A percentile compares a stretch with the other conserved stretches of the same genome.
These are phyloP conservation scores for Pichia deserticola DNA, from an alignment of 805 yeast species.

Conservation along the genomic window DNA sequence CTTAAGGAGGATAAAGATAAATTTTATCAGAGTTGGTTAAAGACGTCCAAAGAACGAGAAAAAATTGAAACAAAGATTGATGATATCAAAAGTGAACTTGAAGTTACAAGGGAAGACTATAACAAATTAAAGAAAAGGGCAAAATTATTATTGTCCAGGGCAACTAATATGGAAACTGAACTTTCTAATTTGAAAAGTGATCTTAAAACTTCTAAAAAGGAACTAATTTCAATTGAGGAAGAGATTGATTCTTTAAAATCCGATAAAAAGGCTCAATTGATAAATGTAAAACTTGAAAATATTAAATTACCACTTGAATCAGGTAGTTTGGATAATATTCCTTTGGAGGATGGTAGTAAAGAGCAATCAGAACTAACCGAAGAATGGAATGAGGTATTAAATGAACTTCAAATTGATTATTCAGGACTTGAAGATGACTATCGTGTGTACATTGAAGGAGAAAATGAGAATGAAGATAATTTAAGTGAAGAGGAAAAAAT, in stretches of 20 bases:
- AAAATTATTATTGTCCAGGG: conserved; percentile 12
- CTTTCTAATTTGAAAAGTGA: conserved; percentile 27
- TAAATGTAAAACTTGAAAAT: conserved; percentile 69
- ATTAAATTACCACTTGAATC: conserved; percentile 53
- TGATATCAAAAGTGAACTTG: conserved; percentile 34
- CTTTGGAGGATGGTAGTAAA: conserved; percentile 39
- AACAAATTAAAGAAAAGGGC: conserved; percentile 12
- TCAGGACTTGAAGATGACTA: conserved; percentile 37
- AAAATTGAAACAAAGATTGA: conserved; percentile 29
- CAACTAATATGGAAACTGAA: conserved; percentile 24
- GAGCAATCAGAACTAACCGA: conserved; percentile 27
- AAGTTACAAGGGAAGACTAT: conserved; percentile 30
- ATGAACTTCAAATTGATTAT: conserved; percentile 51
- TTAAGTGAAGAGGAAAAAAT: conserved; percentile 25
- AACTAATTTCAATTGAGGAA: conserved; percentile 40
- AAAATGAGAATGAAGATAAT: conserved; percentile 40
- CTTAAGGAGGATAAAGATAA: conserved; percentile 33
- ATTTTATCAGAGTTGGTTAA: conserved; percentile 29
- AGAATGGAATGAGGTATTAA: conserved; percentile 28
- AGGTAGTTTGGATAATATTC: conserved; percentile 54
- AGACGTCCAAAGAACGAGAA: conserved; percentile 29
- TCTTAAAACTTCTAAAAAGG: conserved; percentile 25
- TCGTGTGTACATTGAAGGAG: conserved; percentile 30
- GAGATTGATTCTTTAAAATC: conserved; percentile 44
- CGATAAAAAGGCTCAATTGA: conserved; percentile 52